A percentile compares a stretch with the other conserved stretches of the same genome.
Conservation (phyloP, 257 asterid species). For the Solanum lycopersicoides region DNA sequence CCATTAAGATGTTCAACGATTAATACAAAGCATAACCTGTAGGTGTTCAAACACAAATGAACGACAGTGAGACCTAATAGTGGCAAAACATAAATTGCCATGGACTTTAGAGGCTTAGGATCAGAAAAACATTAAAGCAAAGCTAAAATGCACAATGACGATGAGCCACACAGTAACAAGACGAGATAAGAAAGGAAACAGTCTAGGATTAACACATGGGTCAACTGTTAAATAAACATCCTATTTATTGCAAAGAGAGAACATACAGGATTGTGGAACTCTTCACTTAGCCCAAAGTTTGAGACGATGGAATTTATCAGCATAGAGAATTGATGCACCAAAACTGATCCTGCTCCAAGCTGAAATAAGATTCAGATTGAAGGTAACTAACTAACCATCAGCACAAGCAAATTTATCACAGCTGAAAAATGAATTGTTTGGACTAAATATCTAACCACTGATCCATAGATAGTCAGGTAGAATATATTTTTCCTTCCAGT, state of each 20-base stretch:
- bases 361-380: constrained; percentile 25
- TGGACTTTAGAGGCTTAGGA: not conserved
- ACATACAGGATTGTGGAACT: constrained; percentile 92
- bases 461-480: constrained; percentile 69
- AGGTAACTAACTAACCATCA: not conserved
- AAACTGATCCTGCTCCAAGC: constrained; percentile 89
- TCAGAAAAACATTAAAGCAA: not conserved
- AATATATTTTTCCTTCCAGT: constrained; percentile 75
- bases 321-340: constrained; percentile 52
- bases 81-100: not conserved
- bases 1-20: not conserved
- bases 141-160: not conserved
- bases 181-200: not conserved
- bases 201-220: not conserved
- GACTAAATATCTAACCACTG: constrained; percentile 42
- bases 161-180: not conserved
- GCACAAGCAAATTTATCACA: not conserved
- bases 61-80: not conserved
- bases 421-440: not conserved
- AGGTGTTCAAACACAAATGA: not conserved
- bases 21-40: not conserved
- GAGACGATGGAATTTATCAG: constrained; percentile 56
- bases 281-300: constrained; percentile 73
- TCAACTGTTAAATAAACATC: not conserved
- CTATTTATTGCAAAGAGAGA: not conserved